Conservation (phyloP, 257 asterid species). For the Cruciata laevipes region DNA sequence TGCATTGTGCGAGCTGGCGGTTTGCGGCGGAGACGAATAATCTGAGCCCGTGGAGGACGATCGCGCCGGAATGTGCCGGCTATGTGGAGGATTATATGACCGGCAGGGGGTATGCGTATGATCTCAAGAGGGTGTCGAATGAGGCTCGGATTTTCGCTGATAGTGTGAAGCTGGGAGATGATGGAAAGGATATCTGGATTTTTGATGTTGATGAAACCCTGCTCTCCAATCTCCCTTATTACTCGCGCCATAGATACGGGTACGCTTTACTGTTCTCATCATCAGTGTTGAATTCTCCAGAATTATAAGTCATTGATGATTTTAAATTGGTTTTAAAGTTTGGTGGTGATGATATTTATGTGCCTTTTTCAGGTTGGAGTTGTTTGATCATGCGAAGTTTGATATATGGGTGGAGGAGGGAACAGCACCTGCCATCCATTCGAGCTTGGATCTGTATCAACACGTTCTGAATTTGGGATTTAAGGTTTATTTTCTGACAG, state of each 20-base stretch:
- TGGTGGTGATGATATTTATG: conserved; percentile 12
- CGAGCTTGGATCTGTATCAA: conserved; percentile 60
- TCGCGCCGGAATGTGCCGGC: conserved; percentile 58
- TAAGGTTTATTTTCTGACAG: conserved; percentile 58
- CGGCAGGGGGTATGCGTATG: conserved; percentile 39
- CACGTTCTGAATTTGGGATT: conserved; percentile 56
- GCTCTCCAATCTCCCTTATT: conserved; percentile 81
- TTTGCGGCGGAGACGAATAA: conserved; percentile 78
- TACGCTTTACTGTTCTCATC: conserved; percentile 14
- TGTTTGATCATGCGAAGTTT: conserved; percentile 49
- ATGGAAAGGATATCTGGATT: conserved; percentile 60
- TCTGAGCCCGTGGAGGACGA: conserved; percentile 59
- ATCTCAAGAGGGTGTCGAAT: conserved; percentile 43
- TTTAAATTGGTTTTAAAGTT: background rate
- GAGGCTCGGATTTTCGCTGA: conserved; percentile 48
- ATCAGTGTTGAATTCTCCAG: background rate
- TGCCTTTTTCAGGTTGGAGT: conserved; percentile 52
- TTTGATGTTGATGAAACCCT: conserved; percentile 88
- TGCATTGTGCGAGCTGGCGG: conserved; percentile 75
- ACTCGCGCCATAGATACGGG: conserved; percentile 69
- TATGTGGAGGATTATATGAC: conserved; percentile 59
- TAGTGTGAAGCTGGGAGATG: conserved; percentile 37
- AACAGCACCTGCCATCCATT: conserved; percentile 44
- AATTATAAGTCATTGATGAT: background rate
- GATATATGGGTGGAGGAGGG: conserved; percentile 83